phyloP scores from a whole-genome alignment of 1,139 yeast species.

The Kodamaea suecica region DNA sequence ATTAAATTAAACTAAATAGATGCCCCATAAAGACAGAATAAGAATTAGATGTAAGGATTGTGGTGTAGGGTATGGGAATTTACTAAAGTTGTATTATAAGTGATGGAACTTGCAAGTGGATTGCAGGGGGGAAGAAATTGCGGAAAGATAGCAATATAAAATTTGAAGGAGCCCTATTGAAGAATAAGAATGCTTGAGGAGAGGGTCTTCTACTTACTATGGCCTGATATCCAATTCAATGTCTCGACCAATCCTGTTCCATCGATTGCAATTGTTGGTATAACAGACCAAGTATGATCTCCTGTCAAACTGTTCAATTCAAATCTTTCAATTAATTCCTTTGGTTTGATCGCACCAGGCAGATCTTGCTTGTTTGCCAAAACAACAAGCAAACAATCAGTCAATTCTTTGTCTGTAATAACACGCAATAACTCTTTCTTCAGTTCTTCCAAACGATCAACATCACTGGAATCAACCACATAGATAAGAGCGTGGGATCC shows the following conservation, averaged over 20 bases:
- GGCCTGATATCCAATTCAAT: slow-evolving; percentile 69
- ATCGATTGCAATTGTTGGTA: slow-evolving; percentile 71
- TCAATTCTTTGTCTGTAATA: slow-evolving; percentile 75
- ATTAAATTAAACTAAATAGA: background rate
- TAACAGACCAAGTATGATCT: slow-evolving; percentile 69
- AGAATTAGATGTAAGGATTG: background rate
- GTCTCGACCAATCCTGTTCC: slow-evolving; percentile 77
- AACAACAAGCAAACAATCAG: slow-evolving; percentile 72
- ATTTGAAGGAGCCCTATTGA: no score
- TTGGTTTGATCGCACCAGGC: slow-evolving; percentile 59
- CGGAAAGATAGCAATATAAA: no score
- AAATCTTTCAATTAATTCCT: slow-evolving; percentile 59
- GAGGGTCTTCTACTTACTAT: slow-evolving; percentile 27
- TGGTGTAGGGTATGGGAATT: no score
- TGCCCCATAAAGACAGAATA: background rate
- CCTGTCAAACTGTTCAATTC: slow-evolving; percentile 53
- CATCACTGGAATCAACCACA: slow-evolving; percentile 83
- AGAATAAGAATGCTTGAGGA: no score
- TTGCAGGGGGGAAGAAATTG: no score
- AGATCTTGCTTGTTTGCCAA: slow-evolving; percentile 91
- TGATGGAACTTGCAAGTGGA: no score
- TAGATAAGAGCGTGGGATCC: slow-evolving; percentile 93
- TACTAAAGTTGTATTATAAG: no score
- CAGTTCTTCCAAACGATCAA: slow-evolving; percentile 70
- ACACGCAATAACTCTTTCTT: slow-evolving; percentile 76